Conservation (phyloP, 2,329 filamentous ascomycete species). For the Verticillium dahliae region DNA sequence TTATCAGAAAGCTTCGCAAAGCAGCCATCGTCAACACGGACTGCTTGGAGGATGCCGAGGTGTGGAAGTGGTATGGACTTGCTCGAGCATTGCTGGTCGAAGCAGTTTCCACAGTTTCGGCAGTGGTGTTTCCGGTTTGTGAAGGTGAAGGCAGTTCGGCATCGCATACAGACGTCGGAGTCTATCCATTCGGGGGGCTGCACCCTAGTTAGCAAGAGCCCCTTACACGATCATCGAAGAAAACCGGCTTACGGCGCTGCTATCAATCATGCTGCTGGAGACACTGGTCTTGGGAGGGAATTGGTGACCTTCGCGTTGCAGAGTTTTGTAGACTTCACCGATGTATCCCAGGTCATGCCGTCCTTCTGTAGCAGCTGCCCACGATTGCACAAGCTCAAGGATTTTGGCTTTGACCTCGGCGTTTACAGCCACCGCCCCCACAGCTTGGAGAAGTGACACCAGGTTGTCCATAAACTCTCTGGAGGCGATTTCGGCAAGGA, state of each 20-base stretch:
- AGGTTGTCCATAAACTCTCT: slow-evolving; percentile 98
- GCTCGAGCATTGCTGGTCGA: slow-evolving; percentile 89
- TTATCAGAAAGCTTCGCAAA: slow-evolving; percentile 83
- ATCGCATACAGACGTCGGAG: slow-evolving; percentile 98
- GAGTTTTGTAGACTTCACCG: slow-evolving; percentile 72
- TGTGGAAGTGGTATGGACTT: slow-evolving; percentile 86
- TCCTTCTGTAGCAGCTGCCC: slow-evolving; percentile 84
- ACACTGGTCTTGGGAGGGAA: slow-evolving; percentile 86
- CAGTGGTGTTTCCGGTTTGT: slow-evolving; percentile 99
- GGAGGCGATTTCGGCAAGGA: slow-evolving; percentile 90
- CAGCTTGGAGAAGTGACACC: slow-evolving; percentile 78
- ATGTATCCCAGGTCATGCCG: slow-evolving; percentile 81
- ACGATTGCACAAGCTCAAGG: slow-evolving; percentile 85
- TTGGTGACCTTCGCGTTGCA: slow-evolving; percentile 79
- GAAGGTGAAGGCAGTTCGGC: slow-evolving; percentile 89
- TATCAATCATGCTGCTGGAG: slow-evolving; percentile 96
- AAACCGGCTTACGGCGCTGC: slow-evolving; percentile 67
- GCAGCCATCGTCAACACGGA: slow-evolving; percentile 94
- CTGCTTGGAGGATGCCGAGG: slow-evolving; percentile 83
- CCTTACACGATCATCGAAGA: neutral
- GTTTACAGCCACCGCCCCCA: slow-evolving; percentile 69
- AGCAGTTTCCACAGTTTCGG: slow-evolving; percentile 95
- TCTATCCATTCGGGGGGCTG: slow-evolving; percentile 96
- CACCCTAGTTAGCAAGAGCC: neutral
- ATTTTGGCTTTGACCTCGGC: slow-evolving; percentile 84